These are phyloP conservation scores for Zarea fungicola DNA, from an alignment of 2,329 filamentous ascomycete species.

Conservation along the genomic window DNA sequence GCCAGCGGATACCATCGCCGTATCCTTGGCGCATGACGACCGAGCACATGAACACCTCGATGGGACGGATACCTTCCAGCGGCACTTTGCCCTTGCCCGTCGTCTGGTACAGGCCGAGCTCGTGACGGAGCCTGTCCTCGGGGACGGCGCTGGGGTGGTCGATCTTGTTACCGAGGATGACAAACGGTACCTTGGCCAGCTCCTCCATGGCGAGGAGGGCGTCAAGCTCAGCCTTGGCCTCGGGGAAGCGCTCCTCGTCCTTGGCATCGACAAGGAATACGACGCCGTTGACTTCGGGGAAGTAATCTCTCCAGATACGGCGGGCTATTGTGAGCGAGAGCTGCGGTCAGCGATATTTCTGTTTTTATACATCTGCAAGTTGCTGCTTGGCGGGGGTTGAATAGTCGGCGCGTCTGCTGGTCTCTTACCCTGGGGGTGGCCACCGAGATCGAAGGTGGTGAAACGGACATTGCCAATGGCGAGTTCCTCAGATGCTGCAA, in stretches of 20 bases:
- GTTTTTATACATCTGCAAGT: neutral
- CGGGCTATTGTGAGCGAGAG: slow-evolving; percentile 51
- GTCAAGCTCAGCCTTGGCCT: slow-evolving; percentile 96
- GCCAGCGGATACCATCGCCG: slow-evolving; percentile 84
- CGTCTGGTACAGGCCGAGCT: slow-evolving; percentile 91
- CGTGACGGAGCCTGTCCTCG: slow-evolving; percentile 90
- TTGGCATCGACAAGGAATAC: slow-evolving; percentile 98
- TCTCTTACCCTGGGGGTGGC: slow-evolving; percentile 82
- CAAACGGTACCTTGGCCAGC: slow-evolving; percentile 88
- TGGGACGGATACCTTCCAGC: slow-evolving; percentile 84
- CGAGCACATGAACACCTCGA: slow-evolving; percentile 99
- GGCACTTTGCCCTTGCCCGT: slow-evolving; percentile 94
- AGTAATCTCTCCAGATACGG: slow-evolving; percentile 94
- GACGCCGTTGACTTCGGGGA: slow-evolving; percentile 92
- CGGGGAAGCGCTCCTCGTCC: slow-evolving; percentile 88
- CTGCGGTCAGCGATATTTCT: slow-evolving; percentile 1
- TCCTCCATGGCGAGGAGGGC: slow-evolving; percentile 96
- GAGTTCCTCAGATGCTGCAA: slow-evolving; percentile 80
- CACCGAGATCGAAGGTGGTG: slow-evolving; percentile 89
- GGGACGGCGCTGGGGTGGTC: slow-evolving; percentile 94
- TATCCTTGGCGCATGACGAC: slow-evolving; percentile 98
- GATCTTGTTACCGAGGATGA: slow-evolving; percentile 98
- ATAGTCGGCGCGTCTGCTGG: too few species aligned
- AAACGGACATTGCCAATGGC: slow-evolving; percentile 91
- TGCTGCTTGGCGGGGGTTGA: too few species aligned